Evolutionary conservation across 2,329 filamentous ascomycete species (phyloP).

Genomic region (Cladosporium sp.): DNA sequence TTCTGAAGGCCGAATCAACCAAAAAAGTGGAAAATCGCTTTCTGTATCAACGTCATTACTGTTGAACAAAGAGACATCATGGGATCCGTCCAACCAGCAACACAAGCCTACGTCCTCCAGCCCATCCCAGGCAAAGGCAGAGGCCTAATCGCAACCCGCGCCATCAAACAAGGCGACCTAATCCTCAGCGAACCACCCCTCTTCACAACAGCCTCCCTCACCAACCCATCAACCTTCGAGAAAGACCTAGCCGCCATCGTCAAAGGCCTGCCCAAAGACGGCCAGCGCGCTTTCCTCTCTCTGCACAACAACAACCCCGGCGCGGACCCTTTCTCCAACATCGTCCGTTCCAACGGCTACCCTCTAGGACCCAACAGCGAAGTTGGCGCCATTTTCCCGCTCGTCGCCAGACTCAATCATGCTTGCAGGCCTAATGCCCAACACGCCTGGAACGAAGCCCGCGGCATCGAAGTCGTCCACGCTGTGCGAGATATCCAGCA

Average conservation of each 20-base stretch:
- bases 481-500: constrained; percentile 37
- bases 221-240: constrained; percentile 25
- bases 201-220: constrained; percentile 33
- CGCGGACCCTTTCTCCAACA: constrained; percentile 33
- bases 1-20: neutral
- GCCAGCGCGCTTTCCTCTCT: constrained; percentile 34
- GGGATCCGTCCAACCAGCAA: neutral
- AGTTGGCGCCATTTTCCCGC: constrained; percentile 37
- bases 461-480: constrained; percentile 31
- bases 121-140: constrained; percentile 39
- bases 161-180: constrained; percentile 42
- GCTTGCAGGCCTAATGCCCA: constrained; percentile 41
- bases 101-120: constrained; percentile 20
- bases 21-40: neutral
- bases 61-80: neutral
- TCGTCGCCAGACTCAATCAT: constrained; percentile 41
- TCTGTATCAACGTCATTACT: neutral
- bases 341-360: constrained; percentile 37
- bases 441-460: constrained; percentile 38
- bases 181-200: constrained; percentile 44
- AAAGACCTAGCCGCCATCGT: constrained; percentile 26
- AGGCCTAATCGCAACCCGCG: constrained; percentile 41
- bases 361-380: constrained; percentile 31
- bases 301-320: constrained; percentile 34
- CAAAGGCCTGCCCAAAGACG: constrained; percentile 29